Base-by-base conservation (phyloP, 1,284 basidiomycete species). In the Pseudozyma sp. region DNA sequence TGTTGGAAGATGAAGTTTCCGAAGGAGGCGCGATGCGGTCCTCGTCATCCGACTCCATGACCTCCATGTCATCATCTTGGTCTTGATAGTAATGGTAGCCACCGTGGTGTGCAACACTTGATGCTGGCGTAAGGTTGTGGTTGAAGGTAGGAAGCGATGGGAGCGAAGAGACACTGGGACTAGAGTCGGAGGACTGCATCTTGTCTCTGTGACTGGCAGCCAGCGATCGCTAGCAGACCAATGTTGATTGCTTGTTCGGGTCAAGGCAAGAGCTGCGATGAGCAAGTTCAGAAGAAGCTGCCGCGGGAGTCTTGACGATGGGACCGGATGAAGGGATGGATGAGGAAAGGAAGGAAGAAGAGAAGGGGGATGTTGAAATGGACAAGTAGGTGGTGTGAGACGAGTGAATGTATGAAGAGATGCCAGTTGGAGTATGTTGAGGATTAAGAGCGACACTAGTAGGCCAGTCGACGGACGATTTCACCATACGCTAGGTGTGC, bases 41-140 rank as follows among this genome's bases (percentile, higher is more conserved):
- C 7, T 65, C 62, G 34, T 65, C 62, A 24, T 65, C 62, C 1
- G 62, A 65, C 45, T 65, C 62, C 5, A 65, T 58, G 34, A 65
- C 62, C 39, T 65, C 62, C 62, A 65, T 65, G 42, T 57, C 62
- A 40, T 65, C 62, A 4, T 65, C 62, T 13, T 47, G 37, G 16
- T 37, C 37, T 16, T 50, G 50, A 8, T 37, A 16, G 24, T 53
- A 49, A n/a, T 37, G 35, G 4, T 39, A 13, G 13, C 50, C 54
- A n/a, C 50, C 51, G n/a, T 65, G 54, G 16, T 49, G 50, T 2
- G 50, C 54, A 35, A 49, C 17, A 33, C 62, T 65, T 44, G 55
- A 58, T 5, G 50, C 29, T 6, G 51, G 50, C 7, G 62, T 54
- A 19, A 58, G 50, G 51, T 14, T 58, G 50, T 57, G 49, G 45